phyloP scores from a whole-genome alignment of 1,284 basidiomycete species.

The Inonotus obliquus region DNA sequence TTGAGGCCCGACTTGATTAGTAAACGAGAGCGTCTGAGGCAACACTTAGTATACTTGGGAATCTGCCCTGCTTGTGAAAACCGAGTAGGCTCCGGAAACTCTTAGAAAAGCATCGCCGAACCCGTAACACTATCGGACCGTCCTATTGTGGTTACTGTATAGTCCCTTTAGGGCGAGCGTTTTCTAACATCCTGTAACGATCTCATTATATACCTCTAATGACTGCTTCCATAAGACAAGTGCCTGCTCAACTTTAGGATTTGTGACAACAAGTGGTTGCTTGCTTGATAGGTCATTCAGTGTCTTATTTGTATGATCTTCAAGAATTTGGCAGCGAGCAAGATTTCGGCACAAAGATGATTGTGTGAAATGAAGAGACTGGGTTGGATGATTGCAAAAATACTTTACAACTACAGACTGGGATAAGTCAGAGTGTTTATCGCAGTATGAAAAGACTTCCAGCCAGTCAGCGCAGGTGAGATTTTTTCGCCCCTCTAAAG shows the following conservation, averaged over 20 bases:
- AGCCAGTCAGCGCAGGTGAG: conserved; percentile 4
- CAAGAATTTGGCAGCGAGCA: not conserved
- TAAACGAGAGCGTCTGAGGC: no score
- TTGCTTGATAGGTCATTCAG: conserved; percentile 21
- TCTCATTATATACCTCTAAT: conserved; percentile 27
- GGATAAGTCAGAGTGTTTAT: not conserved
- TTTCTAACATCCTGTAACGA: conserved; percentile 26
- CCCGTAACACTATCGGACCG: no score
- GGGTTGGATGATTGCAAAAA: not conserved
- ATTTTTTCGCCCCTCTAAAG: not conserved
- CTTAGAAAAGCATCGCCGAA: no score
- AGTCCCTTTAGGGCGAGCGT: no score
- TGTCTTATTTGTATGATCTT: not conserved
- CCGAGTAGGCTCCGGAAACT: no score
- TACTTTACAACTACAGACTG: not conserved
- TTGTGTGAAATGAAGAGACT: not conserved
- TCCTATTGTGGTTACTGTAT: no score
- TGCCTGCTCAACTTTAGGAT: conserved; percentile 30
- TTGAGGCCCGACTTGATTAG: no score
- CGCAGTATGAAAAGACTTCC: not conserved
- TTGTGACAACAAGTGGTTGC: conserved; percentile 23
- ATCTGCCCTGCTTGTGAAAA: no score
- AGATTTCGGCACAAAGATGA: not conserved
- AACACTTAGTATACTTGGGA: no score
- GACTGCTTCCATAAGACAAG: conserved; percentile 28